These are phyloP conservation scores for Claviceps quebecensis DNA, from an alignment of 2,329 filamentous ascomycete species.

Conservation along the genomic window DNA sequence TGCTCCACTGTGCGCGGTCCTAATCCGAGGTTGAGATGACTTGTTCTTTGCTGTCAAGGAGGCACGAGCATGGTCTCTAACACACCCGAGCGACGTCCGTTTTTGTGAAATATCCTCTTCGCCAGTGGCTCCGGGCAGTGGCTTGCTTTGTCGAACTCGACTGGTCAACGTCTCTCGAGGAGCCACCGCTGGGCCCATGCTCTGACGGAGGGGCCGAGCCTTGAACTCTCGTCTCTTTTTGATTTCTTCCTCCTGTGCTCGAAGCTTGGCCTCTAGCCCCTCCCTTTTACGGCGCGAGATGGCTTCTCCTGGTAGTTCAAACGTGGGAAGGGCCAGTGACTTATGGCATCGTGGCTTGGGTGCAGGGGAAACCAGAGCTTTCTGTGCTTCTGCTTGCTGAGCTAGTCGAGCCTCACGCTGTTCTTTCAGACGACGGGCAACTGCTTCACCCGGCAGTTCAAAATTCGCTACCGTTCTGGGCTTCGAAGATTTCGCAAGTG, in stretches of 20 bases:
- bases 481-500: conserved; percentile 37
- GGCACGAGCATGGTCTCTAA: conserved; percentile 3
- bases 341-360: conserved; percentile 36
- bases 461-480: conserved; percentile 40
- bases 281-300: conserved; percentile 42
- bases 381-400: conserved; percentile 20
- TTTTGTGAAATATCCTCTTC: conserved; percentile 10
- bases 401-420: conserved; percentile 41
- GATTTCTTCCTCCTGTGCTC: conserved; percentile 45
- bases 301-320: conserved; percentile 50
- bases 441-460: conserved; percentile 48
- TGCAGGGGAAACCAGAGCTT: conserved; percentile 20
- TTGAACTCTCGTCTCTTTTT: conserved; percentile 49
- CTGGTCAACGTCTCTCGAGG: conserved; percentile 46
- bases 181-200: conserved; percentile 23
- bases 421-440: conserved; percentile 43
- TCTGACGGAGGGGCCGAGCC: conserved; percentile 39
- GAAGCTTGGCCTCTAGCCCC: conserved; percentile 39
- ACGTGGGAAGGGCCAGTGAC: conserved; percentile 38
- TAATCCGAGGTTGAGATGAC: conserved; percentile 12
- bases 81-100: conserved; percentile 12
- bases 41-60: conserved; percentile 4
- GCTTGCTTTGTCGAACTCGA: conserved; percentile 36
- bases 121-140: conserved; percentile 15
- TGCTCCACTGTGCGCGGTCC: conserved; percentile 19